These are phyloP conservation scores for Nitzschia palea DNA, from an alignment of 108 stramenopile species.

Conservation along the genomic window DNA sequence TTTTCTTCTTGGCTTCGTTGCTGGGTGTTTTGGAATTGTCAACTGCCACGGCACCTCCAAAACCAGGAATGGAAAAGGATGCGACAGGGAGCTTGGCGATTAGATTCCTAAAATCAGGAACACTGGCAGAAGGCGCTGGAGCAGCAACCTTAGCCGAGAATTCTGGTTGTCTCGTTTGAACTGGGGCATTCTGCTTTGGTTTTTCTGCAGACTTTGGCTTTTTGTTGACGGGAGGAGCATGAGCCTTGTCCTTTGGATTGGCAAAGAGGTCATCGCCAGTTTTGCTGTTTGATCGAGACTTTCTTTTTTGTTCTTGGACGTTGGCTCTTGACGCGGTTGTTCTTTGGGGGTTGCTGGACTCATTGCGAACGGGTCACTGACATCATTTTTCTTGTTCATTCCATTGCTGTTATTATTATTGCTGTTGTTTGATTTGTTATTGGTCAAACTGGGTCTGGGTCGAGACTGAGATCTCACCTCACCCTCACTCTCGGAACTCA, in stretches of 20 bases:
- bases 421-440: not conserved
- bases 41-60: too few relatives aligned
- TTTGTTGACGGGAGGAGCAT: constrained; percentile 2
- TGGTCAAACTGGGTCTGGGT: constrained; percentile 6
- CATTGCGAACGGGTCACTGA: constrained; percentile 10
- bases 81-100: constrained; percentile 70
- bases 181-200: not conserved
- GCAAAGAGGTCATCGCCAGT: constrained; percentile 32
- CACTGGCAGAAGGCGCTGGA: constrained; percentile 1
- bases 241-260: constrained; percentile 25
- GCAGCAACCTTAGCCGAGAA: constrained; percentile 1
- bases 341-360: constrained; percentile 33
- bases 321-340: constrained; percentile 10
- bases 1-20: not conserved
- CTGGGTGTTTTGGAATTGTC: not conserved
- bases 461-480: constrained; percentile 23
- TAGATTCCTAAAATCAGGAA: constrained; percentile 44
- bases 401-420: constrained; percentile 18
- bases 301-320: constrained; percentile 23
- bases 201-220: constrained; percentile 1
- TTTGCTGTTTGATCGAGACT: too few relatives aligned
- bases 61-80: constrained; percentile 60
- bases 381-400: constrained; percentile 32
- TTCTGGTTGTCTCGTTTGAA: constrained; percentile 16
- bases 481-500: constrained; percentile 78